These are phyloP conservation scores for Boeremia lycopersici DNA, from an alignment of 2,329 filamentous ascomycete genomes.

Conservation along the genomic window DNA sequence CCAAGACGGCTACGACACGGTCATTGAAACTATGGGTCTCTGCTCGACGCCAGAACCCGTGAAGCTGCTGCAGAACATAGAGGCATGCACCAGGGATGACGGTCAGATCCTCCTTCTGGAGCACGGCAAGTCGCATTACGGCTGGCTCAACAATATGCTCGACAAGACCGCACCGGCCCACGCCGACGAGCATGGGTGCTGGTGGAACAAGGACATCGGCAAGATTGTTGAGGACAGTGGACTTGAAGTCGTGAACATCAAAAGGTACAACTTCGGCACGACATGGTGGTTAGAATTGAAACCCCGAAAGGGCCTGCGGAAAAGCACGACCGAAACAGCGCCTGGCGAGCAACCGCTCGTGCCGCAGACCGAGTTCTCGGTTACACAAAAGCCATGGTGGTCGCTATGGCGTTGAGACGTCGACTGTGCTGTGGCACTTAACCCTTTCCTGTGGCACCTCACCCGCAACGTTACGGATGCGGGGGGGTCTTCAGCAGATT, in stretches of 20 bases:
- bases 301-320: conserved; percentile 43
- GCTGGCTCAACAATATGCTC: conserved; percentile 56
- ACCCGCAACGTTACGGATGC: conserved; percentile 15
- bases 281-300: conserved; percentile 57
- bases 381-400: conserved; percentile 43
- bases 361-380: conserved; percentile 24
- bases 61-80: conserved; percentile 53
- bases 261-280: conserved; percentile 56
- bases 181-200: conserved; percentile 57
- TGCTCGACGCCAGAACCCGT: conserved; percentile 56
- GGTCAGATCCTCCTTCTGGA: conserved; percentile 56
- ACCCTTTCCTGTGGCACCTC: conserved; percentile 2
- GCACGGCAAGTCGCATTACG: conserved; percentile 56
- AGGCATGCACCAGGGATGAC: conserved; percentile 50
- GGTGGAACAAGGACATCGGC: conserved; percentile 60
- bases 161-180: conserved; percentile 55
- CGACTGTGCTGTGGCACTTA: conserved; percentile 4
- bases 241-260: conserved; percentile 53
- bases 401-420: conserved; percentile 41
- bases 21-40: conserved; percentile 59
- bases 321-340: conserved; percentile 18
- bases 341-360: conserved; percentile 21
- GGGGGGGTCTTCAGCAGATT: conserved; percentile 16
- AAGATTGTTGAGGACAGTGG: conserved; percentile 55
- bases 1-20: conserved; percentile 54